Evolutionary conservation across 2,329 filamentous ascomycete genomes (phyloP).

Genomic region (Corynespora cassiicola): DNA sequence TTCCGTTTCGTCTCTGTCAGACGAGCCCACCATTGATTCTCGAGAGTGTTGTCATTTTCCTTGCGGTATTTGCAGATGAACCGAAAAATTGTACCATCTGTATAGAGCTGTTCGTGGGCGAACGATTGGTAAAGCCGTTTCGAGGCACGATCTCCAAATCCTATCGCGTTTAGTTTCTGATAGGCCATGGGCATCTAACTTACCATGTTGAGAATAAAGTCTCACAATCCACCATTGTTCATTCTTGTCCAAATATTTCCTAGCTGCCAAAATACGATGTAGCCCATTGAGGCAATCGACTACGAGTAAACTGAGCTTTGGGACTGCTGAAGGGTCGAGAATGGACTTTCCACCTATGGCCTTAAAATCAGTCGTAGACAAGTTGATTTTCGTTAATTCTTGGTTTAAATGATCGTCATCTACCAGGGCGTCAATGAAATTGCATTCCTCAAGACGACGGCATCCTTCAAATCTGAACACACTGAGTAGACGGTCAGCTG

Average conservation of each 20-base stretch:
- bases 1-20: constrained; percentile 15
- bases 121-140: constrained; percentile 4
- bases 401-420: constrained; percentile 2
- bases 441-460: constrained; percentile 9
- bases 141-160: neutral
- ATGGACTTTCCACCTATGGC: no score
- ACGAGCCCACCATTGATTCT: constrained; percentile 19
- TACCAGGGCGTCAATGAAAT: constrained; percentile 16
- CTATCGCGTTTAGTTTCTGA: no score
- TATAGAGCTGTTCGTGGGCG: constrained; percentile 16
- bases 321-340: neutral
- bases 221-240: constrained; percentile 20
- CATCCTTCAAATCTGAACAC: constrained; percentile 16
- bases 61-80: constrained; percentile 14
- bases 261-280: constrained; percentile 14
- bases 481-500: constrained; percentile 1
- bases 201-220: constrained; percentile 10
- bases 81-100: constrained; percentile 21
- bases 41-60: constrained; percentile 3
- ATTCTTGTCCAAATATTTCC: constrained; percentile 12
- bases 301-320: neutral
- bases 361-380: no score
- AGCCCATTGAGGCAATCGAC: constrained; percentile 18
- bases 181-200: no score
- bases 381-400: neutral